Percentiles rank a stretch among this genome's conserved stretches.
phyloP scores from a whole-genome alignment of 768 basidiomycete genomes.

The Termitomyces sp. region DNA sequence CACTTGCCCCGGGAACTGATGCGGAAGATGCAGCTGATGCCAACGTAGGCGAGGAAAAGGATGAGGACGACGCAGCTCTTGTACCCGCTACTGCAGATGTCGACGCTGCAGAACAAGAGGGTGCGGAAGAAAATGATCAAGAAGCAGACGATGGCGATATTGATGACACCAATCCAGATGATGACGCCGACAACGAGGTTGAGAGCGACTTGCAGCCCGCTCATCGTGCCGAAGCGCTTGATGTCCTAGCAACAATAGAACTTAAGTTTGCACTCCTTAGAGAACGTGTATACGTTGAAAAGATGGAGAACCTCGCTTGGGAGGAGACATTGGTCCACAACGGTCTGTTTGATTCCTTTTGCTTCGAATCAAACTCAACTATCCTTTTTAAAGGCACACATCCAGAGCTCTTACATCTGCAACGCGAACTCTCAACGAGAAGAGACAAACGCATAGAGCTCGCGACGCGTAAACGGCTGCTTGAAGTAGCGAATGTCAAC shows the following conservation, averaged over 20 bases:
- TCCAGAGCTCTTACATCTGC: conserved; percentile 80
- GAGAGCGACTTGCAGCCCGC: conserved; percentile 75
- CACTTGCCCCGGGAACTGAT: conserved; percentile 24
- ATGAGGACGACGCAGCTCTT: background rate
- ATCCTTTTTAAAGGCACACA: conserved; percentile 54
- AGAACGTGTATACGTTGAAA: conserved; percentile 87
- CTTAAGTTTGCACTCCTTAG: conserved; percentile 86
- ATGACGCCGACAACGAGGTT: conserved; percentile 40
- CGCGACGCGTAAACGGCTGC: conserved; percentile 66
- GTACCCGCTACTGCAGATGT: conserved; percentile 14
- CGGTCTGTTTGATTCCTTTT: conserved; percentile 42
- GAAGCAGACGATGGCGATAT: conserved; percentile 27
- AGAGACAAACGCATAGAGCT: conserved; percentile 79
- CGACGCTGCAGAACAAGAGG: conserved; percentile 18
- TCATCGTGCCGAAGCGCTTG: conserved; percentile 83
- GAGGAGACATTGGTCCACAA: conserved; percentile 79
- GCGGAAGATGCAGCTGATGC: conserved; percentile 4
- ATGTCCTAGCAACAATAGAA: conserved; percentile 84
- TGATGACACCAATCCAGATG: conserved; percentile 31
- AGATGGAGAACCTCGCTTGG: conserved; percentile 87
- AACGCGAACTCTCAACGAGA: conserved; percentile 71
- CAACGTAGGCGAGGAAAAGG: conserved; percentile 13
- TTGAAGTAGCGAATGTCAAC: conserved; percentile 57
- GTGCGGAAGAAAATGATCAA: conserved; percentile 23
- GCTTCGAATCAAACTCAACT: conserved; percentile 2